phyloP scores from a whole-genome alignment of 257 asterid species.

The Coffea canephora region DNA sequence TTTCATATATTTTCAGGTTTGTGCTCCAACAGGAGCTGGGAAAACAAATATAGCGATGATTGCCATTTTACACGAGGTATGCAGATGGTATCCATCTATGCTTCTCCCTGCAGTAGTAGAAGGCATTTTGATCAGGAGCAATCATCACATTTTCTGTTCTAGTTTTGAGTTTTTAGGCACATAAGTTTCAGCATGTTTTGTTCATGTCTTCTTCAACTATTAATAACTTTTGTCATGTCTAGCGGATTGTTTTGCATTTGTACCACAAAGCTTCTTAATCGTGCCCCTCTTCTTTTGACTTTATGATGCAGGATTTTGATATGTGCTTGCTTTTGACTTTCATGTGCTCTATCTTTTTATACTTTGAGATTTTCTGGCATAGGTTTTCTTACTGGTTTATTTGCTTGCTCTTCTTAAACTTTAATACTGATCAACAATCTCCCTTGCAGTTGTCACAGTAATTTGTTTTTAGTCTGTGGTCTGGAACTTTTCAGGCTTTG shows the following conservation, averaged over 20 bases:
- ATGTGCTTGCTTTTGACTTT: neutral
- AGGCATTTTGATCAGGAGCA: neutral
- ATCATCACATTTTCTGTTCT: neutral
- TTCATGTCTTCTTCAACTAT: neutral
- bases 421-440: neutral
- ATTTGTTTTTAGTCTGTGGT: neutral
- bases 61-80: slow-evolving; percentile 86
- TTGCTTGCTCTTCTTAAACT: neutral
- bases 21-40: slow-evolving; percentile 99
- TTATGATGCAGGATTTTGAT: neutral
- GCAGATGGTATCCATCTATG: slow-evolving; percentile 1
- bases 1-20: slow-evolving; percentile 58
- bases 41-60: slow-evolving; percentile 98
- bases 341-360: neutral
- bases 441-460: neutral
- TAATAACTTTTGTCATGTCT: neutral
- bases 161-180: neutral
- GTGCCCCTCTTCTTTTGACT: neutral
- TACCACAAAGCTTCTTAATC: too few species aligned
- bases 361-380: neutral
- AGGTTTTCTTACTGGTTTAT: neutral
- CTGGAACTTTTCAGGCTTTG: neutral
- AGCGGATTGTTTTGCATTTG: neutral
- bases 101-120: neutral
- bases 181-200: neutral